phyloP scores from a whole-genome alignment of 2,329 filamentous ascomycete species.

The Penicillium hesseltinei region DNA sequence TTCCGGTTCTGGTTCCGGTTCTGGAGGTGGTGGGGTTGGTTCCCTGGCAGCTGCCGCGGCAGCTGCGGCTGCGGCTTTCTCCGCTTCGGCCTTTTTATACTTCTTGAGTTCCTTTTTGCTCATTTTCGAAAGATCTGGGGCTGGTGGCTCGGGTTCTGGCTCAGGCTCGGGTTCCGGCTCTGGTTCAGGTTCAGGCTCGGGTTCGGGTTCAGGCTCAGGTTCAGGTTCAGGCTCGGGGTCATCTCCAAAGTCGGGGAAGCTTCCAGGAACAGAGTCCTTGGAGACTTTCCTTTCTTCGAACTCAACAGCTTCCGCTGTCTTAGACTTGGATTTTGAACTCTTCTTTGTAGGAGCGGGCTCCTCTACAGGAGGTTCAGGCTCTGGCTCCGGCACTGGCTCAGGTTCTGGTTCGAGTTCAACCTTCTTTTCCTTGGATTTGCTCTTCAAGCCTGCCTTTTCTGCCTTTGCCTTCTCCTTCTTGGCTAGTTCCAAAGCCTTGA shows the following conservation, averaged over 20 bases:
- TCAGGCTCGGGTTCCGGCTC: constrained; percentile 23
- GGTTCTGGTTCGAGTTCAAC: constrained; percentile 21
- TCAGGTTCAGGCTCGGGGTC: constrained; percentile 23
- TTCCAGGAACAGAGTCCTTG: constrained; percentile 53
- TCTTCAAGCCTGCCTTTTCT: constrained; percentile 36
- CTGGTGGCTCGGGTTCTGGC: constrained; percentile 16
- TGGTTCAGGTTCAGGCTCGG: constrained; percentile 35
- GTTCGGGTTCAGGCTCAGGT: constrained; percentile 35
- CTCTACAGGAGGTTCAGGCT: constrained; percentile 33
- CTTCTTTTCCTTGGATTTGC: constrained; percentile 29
- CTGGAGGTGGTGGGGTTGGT: constrained; percentile 35
- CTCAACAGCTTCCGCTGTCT: constrained; percentile 22
- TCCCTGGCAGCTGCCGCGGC: constrained; percentile 19
- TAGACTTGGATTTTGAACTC: constrained; percentile 16
- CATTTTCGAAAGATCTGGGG: constrained; percentile 25
- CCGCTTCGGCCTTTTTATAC: constrained; percentile 28
- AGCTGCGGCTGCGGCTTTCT: constrained; percentile 28
- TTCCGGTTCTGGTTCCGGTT: constrained; percentile 26
- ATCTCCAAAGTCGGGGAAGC: constrained; percentile 50
- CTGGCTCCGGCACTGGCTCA: constrained; percentile 19
- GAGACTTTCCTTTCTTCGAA: constrained; percentile 35
- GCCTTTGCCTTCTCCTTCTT: constrained; percentile 43
- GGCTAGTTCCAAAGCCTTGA: constrained; percentile 48
- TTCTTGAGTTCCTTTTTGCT: constrained; percentile 31
- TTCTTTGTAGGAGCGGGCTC: constrained; percentile 42